Base-by-base conservation (phyloP, 2,329 filamentous ascomycete genomes). In the Tricladium varicosporioides region DNA sequence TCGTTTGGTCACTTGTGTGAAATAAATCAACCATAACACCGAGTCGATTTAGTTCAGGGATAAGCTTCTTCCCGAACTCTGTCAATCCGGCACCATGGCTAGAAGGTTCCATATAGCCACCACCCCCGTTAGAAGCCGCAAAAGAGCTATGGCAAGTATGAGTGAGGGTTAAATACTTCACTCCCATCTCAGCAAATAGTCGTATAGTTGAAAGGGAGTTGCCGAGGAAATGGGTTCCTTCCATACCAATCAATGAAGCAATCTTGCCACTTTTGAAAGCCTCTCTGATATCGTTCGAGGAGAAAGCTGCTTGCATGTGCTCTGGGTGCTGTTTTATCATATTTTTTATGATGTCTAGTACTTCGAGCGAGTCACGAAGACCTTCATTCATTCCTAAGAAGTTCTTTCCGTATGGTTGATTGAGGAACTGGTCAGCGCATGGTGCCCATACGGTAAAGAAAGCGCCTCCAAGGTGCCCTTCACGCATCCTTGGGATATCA, bases 61-160 rank as follows among this genome's bases (percentile, higher is more conserved):
- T 76, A 1, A 87, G 70, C 2, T 75, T 71, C 47, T 76, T 75
- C 1, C 85, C 85, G 2, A 76, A 78, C 1, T 74, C 67, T 50
- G 79, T 83, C 8, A 88, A 73, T 5, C 85, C 85, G 19, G 73
- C 66, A n/a, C 56, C 56, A 15, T 43, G 49, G 11, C n/a, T 31
- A 19, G 31, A 40, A 11, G 45, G 51, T 33, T 56, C 54, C 55
- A 47, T 48, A 42, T 51, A 63, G 45, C 53, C 58, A 31, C 54
- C 49, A 7, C 33, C 49, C 13, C 58, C 58, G 48, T 31, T 57
- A 5, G 52, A 48, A 18, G 57, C 53, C 4, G 59, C 62, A 68
- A 84, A 88, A 22, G 74, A 75, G 65, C 87, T 88, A 71, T 88
- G 82, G 69, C 86, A 88, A 63, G 85, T 86, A 73, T 86, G 86